A percentile compares a stretch with the other conserved stretches of the same genome.
Evolutionary conservation across 352 stramenopile genomes (phyloP).

Genomic region (Globisporangium radiosum): DNA sequence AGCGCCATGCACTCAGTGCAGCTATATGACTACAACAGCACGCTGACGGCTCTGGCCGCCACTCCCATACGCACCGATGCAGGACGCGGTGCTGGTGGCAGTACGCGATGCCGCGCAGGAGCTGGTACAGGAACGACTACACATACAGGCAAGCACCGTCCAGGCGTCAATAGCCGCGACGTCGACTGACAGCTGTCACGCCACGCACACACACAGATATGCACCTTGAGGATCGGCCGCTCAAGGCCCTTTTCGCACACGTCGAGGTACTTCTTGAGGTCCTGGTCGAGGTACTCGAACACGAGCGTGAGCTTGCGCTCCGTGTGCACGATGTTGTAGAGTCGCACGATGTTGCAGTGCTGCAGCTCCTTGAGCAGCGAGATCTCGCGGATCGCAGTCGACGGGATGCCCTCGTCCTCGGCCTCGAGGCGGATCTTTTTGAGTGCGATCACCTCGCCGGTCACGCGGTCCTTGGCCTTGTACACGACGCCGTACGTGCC

Average conservation of each 20-base stretch:
- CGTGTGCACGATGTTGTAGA: conserved; percentile 99
- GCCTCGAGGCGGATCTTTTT: conserved; percentile 83
- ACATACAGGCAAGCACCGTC: background rate
- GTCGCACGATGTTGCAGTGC: conserved; percentile 97
- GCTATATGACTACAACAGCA: no score
- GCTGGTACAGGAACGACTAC: conserved; percentile 97
- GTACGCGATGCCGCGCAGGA: conserved; percentile 98
- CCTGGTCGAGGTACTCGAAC: conserved; percentile 99
- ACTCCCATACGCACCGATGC: conserved; percentile 51
- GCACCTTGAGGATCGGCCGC: conserved; percentile 78
- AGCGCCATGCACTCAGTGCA: background rate
- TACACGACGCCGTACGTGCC: conserved; percentile 89
- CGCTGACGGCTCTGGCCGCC: background rate
- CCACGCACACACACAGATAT: background rate
- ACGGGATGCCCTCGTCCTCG: conserved; percentile 87
- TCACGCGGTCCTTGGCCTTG: conserved; percentile 31
- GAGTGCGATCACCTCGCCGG: no score
- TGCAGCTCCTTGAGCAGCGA: conserved; percentile 96
- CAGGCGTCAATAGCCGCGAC: background rate
- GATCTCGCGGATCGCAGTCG: conserved; percentile 88
- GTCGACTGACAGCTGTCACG: background rate
- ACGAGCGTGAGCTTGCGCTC: conserved; percentile 99
- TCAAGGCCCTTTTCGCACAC: conserved; percentile 97
- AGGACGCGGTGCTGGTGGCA: conserved; percentile 97
- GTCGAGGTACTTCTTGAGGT: conserved; percentile 99